Conservation (phyloP, 1,139 yeast genomes). For the Yamadazyma epiphylla region DNA sequence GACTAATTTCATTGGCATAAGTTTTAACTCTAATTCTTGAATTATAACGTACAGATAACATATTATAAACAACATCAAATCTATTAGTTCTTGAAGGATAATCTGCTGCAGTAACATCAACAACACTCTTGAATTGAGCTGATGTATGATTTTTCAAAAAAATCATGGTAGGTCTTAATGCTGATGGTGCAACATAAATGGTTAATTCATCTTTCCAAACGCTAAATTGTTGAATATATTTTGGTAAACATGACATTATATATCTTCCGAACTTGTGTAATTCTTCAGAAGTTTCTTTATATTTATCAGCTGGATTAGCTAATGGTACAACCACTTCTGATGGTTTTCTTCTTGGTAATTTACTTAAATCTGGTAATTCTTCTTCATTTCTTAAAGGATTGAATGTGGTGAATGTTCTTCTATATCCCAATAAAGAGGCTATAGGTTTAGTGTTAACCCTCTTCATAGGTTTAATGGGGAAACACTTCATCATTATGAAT, state of each 20-base stretch:
- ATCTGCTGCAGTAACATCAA: constrained; percentile 86
- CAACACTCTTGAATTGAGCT: constrained; percentile 71
- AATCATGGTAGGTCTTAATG: constrained; percentile 63
- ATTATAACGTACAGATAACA: constrained; percentile 78
- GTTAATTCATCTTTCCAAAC: constrained; percentile 92
- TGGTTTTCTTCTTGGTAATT: constrained; percentile 39
- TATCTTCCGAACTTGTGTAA: constrained; percentile 82
- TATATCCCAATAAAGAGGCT: constrained; percentile 2
- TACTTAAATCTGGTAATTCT: constrained; percentile 28
- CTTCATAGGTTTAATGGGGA: too few relatives aligned
- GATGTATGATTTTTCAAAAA: constrained; percentile 78
- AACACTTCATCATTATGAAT: too few relatives aligned
- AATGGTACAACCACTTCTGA: constrained; percentile 49
- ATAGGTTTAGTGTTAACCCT: too few relatives aligned
- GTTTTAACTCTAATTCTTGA: constrained; percentile 88
- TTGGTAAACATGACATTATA: constrained; percentile 75
- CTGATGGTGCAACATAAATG: constrained; percentile 72
- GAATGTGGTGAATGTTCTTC: background rate
- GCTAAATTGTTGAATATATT: constrained; percentile 75
- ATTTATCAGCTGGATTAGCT: constrained; percentile 76
- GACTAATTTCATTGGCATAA: constrained; percentile 76
- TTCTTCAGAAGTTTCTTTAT: constrained; percentile 64
- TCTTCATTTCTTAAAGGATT: constrained; percentile 15
- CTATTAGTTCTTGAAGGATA: constrained; percentile 81
- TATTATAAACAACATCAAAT: constrained; percentile 82